These are phyloP conservation scores for Cicer cuneatum DNA, from an alignment of 306 rosid genomes.

Conservation along the genomic window DNA sequence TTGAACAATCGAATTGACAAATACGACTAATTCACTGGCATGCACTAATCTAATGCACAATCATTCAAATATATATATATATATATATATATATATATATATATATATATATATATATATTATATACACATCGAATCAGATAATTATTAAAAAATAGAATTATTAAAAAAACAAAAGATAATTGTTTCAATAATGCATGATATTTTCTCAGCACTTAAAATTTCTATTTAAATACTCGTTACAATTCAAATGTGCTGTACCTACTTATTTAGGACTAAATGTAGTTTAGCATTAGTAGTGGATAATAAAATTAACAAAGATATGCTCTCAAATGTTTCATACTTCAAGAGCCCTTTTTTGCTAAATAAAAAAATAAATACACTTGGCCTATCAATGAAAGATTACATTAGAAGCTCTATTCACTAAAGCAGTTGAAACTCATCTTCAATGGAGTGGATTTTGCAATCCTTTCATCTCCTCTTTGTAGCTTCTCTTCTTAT, in stretches of 20 bases:
- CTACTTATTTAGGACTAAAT: too few relatives aligned
- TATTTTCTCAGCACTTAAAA: too few relatives aligned
- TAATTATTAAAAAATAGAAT: too few relatives aligned
- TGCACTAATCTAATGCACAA: not conserved
- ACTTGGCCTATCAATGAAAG: slow-evolving; percentile 48
- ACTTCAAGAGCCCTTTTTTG: slow-evolving; percentile 28
- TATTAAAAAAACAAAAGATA: too few relatives aligned
- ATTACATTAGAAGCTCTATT: slow-evolving; percentile 18
- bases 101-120: too few relatives aligned
- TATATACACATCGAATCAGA: too few relatives aligned
- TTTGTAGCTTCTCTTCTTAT: slow-evolving; percentile 49
- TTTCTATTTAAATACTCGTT: too few relatives aligned
- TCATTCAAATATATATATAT: too few relatives aligned
- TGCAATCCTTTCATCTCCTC: slow-evolving; percentile 47
- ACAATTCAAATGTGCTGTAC: too few relatives aligned
- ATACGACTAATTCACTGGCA: not conserved
- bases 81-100: too few relatives aligned
- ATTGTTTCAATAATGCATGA: too few relatives aligned
- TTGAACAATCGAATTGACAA: not conserved
- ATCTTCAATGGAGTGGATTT: slow-evolving; percentile 62
- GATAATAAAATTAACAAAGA: slow-evolving; percentile 39
- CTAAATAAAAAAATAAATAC: slow-evolving; percentile 33
- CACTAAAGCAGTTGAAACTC: slow-evolving; percentile 11
- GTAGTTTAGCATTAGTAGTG: not conserved
- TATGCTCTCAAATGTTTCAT: slow-evolving; percentile 48